Conservation (phyloP, 2,329 filamentous ascomycete species). For the Paracoccidioides brasiliensis region DNA sequence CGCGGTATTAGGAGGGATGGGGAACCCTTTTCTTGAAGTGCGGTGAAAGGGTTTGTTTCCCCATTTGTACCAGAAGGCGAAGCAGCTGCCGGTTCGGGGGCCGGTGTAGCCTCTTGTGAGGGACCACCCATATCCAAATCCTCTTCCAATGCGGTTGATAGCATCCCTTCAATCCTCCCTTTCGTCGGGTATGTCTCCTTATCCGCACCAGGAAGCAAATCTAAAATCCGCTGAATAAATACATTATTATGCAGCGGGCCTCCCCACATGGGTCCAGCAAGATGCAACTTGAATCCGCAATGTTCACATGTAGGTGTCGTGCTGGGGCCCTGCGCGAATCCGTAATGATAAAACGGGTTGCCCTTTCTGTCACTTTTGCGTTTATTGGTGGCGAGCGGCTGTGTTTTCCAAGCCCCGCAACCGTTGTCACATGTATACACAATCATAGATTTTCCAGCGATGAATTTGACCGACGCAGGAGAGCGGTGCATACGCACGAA, state of each 20-base stretch:
- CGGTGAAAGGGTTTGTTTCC: too few species aligned
- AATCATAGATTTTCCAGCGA: conserved; percentile 82
- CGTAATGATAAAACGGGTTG: conserved; percentile 62
- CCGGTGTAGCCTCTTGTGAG: conserved; percentile 5
- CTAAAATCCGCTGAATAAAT: conserved; percentile 69
- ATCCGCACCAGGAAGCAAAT: conserved; percentile 54
- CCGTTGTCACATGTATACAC: conserved; percentile 83
- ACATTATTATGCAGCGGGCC: conserved; percentile 73
- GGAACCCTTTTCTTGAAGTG: background rate
- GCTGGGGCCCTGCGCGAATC: conserved; percentile 57
- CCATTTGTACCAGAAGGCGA: background rate
- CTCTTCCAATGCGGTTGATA: conserved; percentile 78
- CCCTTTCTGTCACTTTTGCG: conserved; percentile 57
- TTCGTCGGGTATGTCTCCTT: conserved; percentile 64
- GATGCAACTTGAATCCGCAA: conserved; percentile 73
- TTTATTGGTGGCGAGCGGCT: conserved; percentile 60
- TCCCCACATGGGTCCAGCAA: conserved; percentile 89
- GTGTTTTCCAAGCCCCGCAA: conserved; percentile 82
- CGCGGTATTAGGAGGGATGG: conserved; percentile 29
- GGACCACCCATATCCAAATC: conserved; percentile 22
- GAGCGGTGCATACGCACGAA: conserved; percentile 74
- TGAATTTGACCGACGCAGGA: conserved; percentile 76
- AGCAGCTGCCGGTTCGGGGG: conserved; percentile 1
- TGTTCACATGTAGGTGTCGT: conserved; percentile 59
- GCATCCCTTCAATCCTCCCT: conserved; percentile 76